Percentiles rank a stretch among this genome's conserved stretches.
Evolutionary conservation across 2,329 filamentous ascomycete genomes (phyloP).

Genomic region (Pseudocercospora ulei): DNA sequence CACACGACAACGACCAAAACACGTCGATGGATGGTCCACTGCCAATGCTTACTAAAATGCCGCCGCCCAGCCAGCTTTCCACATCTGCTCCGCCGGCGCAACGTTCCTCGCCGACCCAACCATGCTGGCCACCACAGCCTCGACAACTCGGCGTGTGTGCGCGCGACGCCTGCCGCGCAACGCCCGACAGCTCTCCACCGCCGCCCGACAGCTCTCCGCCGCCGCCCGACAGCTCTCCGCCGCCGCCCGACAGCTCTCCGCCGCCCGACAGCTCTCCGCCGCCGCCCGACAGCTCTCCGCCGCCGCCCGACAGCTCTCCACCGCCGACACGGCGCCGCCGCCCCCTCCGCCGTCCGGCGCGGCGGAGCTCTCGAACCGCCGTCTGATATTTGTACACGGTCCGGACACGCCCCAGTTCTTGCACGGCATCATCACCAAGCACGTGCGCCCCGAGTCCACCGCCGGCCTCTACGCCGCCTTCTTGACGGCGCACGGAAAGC

Average conservation of each 20-base stretch:
- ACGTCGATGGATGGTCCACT: no score
- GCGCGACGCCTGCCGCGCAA: constrained; percentile 21
- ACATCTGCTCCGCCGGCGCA: no score
- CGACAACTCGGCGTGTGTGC: constrained; percentile 21
- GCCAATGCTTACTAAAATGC: no score
- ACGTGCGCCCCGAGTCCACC: constrained; percentile 45
- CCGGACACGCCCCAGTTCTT: constrained; percentile 73
- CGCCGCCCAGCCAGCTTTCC: no score
- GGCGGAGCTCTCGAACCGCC: constrained; percentile 57
- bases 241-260: no score
- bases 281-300: constrained; percentile 18
- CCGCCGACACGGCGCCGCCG: constrained; percentile 27
- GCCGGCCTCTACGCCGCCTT: constrained; percentile 70
- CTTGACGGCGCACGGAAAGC: constrained; percentile 67
- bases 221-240: constrained; percentile 18
- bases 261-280: constrained; percentile 19
- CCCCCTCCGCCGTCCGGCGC: constrained; percentile 46
- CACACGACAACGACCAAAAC: no score
- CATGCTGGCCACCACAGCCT: constrained; percentile 15
- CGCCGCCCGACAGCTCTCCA: no score
- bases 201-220: constrained; percentile 19
- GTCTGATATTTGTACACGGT: constrained; percentile 69
- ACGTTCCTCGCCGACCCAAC: no score
- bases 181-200: constrained; percentile 17
- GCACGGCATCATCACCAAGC: constrained; percentile 75